A percentile compares a stretch with the other conserved stretches of the same genome.
These are phyloP conservation scores for Penicillium psychrosexuale DNA, from an alignment of 2,329 filamentous ascomycete genomes.

Conservation along the genomic window DNA sequence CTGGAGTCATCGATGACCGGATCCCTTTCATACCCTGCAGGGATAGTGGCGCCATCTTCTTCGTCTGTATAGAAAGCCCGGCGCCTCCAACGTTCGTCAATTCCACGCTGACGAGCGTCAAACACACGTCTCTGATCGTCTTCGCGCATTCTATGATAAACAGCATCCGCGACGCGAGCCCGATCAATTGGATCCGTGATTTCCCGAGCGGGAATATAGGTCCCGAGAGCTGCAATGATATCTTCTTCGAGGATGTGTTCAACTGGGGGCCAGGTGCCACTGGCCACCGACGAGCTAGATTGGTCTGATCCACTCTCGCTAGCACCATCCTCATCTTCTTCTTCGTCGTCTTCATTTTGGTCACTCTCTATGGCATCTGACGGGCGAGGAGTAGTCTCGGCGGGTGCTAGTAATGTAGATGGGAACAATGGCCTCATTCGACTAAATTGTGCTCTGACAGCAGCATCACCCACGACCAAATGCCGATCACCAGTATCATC, in stretches of 20 bases:
- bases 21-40: constrained; percentile 57
- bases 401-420: constrained; percentile 25
- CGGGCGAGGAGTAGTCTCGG: constrained; percentile 10
- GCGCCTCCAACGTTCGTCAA: constrained; percentile 71
- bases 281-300: constrained; percentile 29
- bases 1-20: constrained; percentile 43
- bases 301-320: constrained; percentile 22
- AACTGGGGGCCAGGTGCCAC: constrained; percentile 39
- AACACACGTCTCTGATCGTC: constrained; percentile 39
- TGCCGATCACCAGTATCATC: constrained; percentile 61
- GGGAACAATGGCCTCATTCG: constrained; percentile 34
- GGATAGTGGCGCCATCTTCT: constrained; percentile 70
- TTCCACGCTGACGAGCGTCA: constrained; percentile 39
- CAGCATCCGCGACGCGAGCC: constrained; percentile 39
- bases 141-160: constrained; percentile 39
- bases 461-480: constrained; percentile 55
- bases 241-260: constrained; percentile 42
- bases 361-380: constrained; percentile 5
- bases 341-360: constrained; percentile 10
- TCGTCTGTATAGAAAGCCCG: constrained; percentile 80
- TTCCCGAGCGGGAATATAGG: constrained; percentile 41
- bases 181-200: constrained; percentile 44
- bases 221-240: constrained; percentile 43
- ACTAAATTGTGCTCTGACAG: constrained; percentile 37
- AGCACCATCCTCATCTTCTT: constrained; percentile 23